Conservation (phyloP, 345 rosid species). For the Trapa incisa region DNA sequence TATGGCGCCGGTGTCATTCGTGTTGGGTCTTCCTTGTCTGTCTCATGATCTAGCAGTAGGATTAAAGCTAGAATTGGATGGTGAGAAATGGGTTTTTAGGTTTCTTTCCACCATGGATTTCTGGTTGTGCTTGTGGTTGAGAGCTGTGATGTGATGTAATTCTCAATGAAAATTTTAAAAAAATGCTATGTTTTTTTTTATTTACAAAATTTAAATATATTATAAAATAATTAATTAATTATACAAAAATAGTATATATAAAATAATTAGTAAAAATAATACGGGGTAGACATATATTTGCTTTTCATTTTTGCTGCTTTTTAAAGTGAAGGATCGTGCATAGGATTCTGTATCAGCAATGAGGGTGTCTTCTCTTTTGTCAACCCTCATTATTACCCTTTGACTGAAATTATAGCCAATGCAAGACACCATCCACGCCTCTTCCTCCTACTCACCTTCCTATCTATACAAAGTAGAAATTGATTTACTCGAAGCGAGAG, state of each 20-base stretch:
- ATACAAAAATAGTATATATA: too few relatives aligned
- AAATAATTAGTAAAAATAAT: too few relatives aligned
- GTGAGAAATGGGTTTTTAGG: conserved; percentile 56
- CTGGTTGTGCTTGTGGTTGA: neutral
- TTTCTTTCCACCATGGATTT: conserved; percentile 42
- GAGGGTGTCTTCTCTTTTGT: conserved; percentile 27
- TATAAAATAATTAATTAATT: too few relatives aligned
- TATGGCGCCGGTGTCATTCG: neutral
- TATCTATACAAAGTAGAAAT: neutral
- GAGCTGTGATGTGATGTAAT: too few relatives aligned
- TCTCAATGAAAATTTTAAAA: neutral
- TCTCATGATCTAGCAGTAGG: neutral
- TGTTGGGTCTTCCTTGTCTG: neutral
- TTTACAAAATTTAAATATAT: too few relatives aligned
- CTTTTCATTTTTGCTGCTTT: neutral
- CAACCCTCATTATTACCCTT: neutral
- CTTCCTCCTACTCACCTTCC: neutral
- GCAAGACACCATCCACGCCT: neutral
- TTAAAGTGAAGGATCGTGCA: neutral
- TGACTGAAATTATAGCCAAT: neutral
- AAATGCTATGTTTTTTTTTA: neutral
- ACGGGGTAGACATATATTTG: neutral
- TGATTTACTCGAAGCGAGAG: too few relatives aligned
- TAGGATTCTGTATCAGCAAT: conserved; percentile 10
- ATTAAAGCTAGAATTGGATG: conserved; percentile 14